Conservation (phyloP, 2,329 filamentous ascomycete species). For the Diaporthe batatas region DNA sequence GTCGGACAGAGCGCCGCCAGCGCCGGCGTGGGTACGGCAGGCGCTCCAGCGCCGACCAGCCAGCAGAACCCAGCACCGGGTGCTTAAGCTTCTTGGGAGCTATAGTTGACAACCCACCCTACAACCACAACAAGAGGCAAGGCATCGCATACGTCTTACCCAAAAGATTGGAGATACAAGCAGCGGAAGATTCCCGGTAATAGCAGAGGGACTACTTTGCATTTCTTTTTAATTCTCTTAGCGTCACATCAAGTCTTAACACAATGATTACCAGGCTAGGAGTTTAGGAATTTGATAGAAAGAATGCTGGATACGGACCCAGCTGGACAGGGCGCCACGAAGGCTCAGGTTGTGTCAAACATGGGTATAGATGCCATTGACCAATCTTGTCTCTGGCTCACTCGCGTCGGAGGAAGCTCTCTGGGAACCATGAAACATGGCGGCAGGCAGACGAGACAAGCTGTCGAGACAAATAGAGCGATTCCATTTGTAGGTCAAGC, state of each 20-base stretch:
- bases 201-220: neutral
- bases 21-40: constrained; percentile 49
- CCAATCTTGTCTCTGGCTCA: neutral
- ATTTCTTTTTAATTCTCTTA: neutral
- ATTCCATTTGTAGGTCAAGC: constrained; percentile 11
- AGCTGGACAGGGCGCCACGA: neutral
- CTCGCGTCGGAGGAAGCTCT: no score
- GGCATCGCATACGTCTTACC: neutral
- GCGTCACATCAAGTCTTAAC: neutral
- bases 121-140: neutral
- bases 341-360: neutral
- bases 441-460: neutral
- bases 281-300: constrained; percentile 16
- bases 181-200: neutral
- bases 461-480: neutral
- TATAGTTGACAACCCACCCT: neutral
- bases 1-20: constrained; percentile 74
- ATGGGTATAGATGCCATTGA: neutral
- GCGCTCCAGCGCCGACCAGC: neutral
- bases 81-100: neutral
- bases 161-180: neutral
- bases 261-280: constrained; percentile 10
- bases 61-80: constrained; percentile 4
- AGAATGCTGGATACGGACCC: neutral
- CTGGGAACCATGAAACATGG: neutral